Evolutionary conservation across 495 filamentous ascomycete species (phyloP).

Genomic region (Talaromyces borbonicus): DNA sequence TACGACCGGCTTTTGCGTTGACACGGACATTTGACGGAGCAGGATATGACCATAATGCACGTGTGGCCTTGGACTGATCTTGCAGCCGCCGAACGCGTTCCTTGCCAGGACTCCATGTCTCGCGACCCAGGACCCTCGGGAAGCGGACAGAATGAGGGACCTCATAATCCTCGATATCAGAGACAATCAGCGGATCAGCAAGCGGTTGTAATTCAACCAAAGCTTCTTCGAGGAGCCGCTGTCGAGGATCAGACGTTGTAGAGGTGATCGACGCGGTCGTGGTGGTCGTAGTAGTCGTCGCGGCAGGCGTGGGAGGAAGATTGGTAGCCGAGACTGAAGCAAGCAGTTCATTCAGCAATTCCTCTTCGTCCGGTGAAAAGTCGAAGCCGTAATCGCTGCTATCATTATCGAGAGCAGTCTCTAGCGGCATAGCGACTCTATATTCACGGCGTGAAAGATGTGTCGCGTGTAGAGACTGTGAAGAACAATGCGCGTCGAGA

Average conservation of each 20-base stretch:
- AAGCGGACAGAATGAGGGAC: constrained; percentile 15
- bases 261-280: constrained; percentile 1
- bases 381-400: constrained; percentile 64
- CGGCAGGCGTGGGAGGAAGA: constrained; percentile 8
- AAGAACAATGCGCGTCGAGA: neutral
- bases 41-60: neutral
- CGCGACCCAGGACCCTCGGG: constrained; percentile 16
- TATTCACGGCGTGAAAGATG: neutral
- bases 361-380: constrained; percentile 54
- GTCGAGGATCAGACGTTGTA: neutral
- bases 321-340: constrained; percentile 19
- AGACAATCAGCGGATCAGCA: constrained; percentile 12
- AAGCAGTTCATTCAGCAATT: constrained; percentile 38
- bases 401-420: neutral
- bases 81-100: constrained; percentile 6
- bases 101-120: constrained; percentile 13
- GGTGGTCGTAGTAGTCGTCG: constrained; percentile 15
- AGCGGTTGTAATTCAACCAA: constrained; percentile 1
- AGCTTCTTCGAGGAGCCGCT: constrained; percentile 3
- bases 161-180: constrained; percentile 25
- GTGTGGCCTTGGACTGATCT: constrained; percentile 4
- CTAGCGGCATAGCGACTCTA: neutral
- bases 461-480: neutral
- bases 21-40: neutral
- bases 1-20: constrained; percentile 15